Percentiles rank a stretch among this genome's conserved stretches.
Evolutionary conservation across 2,329 filamentous ascomycete genomes (phyloP).

Genomic region (Trichoderma cornu-damae): DNA sequence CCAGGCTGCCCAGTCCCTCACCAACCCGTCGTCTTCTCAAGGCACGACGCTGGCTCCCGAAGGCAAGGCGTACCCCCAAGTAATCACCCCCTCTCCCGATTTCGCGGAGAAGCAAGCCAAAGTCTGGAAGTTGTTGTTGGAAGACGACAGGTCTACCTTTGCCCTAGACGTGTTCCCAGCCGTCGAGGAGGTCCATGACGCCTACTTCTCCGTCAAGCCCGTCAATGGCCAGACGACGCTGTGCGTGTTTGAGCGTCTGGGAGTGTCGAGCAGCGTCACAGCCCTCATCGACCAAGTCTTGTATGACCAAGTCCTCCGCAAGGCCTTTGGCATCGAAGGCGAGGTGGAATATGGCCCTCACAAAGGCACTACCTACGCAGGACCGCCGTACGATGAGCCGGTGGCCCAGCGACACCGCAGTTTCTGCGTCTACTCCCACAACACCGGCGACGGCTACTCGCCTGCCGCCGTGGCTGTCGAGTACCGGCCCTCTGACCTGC

Average conservation of each 20-base stretch:
- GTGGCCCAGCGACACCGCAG: conserved; percentile 11
- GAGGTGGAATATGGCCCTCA: conserved; percentile 21
- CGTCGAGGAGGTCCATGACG: conserved; percentile 32
- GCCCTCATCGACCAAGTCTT: conserved; percentile 30
- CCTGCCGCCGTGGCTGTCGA: conserved; percentile 32
- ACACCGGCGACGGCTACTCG: no score
- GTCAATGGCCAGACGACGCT: conserved; percentile 35
- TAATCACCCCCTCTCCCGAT: neutral
- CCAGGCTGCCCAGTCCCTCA: neutral
- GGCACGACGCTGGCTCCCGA: conserved; percentile 18
- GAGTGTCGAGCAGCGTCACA: conserved; percentile 34
- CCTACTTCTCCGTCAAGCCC: conserved; percentile 27
- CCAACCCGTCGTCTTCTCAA: conserved; percentile 16
- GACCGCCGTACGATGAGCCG: conserved; percentile 23
- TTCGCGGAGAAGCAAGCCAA: neutral
- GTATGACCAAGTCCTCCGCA: conserved; percentile 27
- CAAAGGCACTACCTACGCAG: neutral
- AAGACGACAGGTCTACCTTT: neutral
- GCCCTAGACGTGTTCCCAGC: conserved; percentile 28
- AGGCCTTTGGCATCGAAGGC: conserved; percentile 29
- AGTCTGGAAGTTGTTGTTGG: neutral
- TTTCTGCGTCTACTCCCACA: no score
- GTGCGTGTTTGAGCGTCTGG: conserved; percentile 31
- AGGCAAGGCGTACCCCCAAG: neutral
- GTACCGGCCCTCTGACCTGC: conserved; percentile 37